Conservation (phyloP, 192 early-diverging fungal genomes). For the Dimargaris xerosporica region DNA sequence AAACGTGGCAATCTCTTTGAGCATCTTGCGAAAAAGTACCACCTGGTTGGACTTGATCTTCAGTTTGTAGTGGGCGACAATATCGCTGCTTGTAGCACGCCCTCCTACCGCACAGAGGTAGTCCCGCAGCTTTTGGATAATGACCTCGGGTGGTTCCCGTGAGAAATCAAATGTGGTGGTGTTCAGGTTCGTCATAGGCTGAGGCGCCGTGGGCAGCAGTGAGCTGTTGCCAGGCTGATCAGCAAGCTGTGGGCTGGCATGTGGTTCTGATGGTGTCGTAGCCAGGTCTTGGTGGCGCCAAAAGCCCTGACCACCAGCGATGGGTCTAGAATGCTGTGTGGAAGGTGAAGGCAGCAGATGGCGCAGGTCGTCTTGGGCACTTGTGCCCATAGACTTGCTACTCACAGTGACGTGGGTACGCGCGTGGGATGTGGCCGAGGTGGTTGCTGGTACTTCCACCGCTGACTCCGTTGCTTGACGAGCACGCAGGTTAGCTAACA, state of each 20-base stretch:
- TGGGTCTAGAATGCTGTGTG: no score
- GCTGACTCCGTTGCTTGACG: not conserved
- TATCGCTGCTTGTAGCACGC: conserved; percentile 26
- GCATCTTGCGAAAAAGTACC: conserved; percentile 43
- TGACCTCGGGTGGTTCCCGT: conserved; percentile 3
- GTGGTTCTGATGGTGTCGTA: no score
- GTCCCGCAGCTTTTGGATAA: conserved; percentile 30
- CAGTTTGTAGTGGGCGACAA: conserved; percentile 34
- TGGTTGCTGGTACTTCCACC: not conserved
- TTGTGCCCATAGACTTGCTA: not conserved
- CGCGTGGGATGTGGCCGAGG: not conserved
- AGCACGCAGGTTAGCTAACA: not conserved
- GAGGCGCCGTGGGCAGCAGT: not conserved
- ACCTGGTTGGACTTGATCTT: conserved; percentile 34
- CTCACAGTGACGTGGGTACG: not conserved
- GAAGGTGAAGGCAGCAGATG: not conserved
- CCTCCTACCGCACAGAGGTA: conserved; percentile 31
- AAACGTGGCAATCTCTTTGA: conserved; percentile 43
- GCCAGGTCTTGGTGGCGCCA: not conserved
- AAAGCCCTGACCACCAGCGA: no score
- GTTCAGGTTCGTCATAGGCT: not conserved
- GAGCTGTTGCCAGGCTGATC: not conserved
- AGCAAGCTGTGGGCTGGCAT: not conserved
- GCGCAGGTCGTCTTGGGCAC: not conserved
- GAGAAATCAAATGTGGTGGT: conserved; percentile 2